These are phyloP conservation scores for Pouteria campechiana DNA, from an alignment of 179 eudicot genomes.

Conservation along the genomic window DNA sequence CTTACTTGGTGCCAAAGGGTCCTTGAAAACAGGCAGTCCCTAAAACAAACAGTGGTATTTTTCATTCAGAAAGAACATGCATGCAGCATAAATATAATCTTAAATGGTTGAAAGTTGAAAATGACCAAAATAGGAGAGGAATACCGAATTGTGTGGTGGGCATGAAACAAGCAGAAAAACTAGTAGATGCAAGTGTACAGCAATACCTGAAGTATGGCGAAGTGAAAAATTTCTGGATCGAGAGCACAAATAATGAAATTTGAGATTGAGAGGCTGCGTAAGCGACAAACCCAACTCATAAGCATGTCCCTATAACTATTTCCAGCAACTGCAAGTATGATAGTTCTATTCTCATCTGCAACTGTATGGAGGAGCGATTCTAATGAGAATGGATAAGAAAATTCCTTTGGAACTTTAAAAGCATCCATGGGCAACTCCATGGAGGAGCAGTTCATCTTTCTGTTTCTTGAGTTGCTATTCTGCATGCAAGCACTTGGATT, in stretches of 20 bases:
- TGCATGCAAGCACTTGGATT: conserved; percentile 32
- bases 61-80: too few relatives aligned
- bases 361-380: conserved; percentile 41
- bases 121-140: conserved; percentile 1
- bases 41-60: conserved; percentile 5
- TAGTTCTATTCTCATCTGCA: conserved; percentile 52
- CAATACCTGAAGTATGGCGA: conserved; percentile 66
- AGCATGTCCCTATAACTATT: conserved; percentile 91
- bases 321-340: conserved; percentile 77
- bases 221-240: conserved; percentile 66
- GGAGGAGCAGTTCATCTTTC: conserved; percentile 11
- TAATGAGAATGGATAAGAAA: conserved; percentile 43
- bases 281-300: conserved; percentile 93
- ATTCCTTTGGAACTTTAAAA: neutral
- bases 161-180: neutral
- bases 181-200: neutral
- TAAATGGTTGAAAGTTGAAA: too few relatives aligned
- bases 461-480: conserved; percentile 14
- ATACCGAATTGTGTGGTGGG: neutral
- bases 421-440: neutral
- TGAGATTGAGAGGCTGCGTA: conserved; percentile 41
- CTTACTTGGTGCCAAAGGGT: conserved; percentile 57
- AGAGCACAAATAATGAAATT: conserved; percentile 84
- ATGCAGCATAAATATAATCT: too few relatives aligned
- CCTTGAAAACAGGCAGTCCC: conserved; percentile 85